A percentile compares a stretch with the other conserved stretches of the same genome.
phyloP scores from a whole-genome alignment of 1,284 basidiomycete genomes.

The Microbotryomycetes sp. region DNA sequence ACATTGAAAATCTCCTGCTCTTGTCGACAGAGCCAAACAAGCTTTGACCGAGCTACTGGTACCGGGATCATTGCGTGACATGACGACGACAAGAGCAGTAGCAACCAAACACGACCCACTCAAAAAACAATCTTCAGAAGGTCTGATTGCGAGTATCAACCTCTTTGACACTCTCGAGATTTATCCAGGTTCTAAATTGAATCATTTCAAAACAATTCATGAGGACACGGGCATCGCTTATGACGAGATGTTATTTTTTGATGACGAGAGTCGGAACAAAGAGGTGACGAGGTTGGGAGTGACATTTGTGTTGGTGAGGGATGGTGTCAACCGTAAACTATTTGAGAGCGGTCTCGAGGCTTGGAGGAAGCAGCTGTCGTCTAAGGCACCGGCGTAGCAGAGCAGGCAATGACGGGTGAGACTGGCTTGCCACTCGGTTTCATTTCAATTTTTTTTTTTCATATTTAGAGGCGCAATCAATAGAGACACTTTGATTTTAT shows the following conservation, averaged over 20 bases:
- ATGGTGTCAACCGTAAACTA: slow-evolving; percentile 51
- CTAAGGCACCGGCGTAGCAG: neutral
- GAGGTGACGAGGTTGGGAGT: slow-evolving; percentile 36
- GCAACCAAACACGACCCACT: slow-evolving; percentile 38
- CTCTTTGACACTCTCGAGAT: slow-evolving; percentile 78
- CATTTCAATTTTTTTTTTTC: no score
- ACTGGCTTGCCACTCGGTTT: neutral
- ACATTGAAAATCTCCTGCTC: slow-evolving; percentile 2
- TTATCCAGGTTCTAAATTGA: slow-evolving; percentile 77
- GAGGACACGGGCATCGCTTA: slow-evolving; percentile 73
- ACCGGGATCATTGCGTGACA: slow-evolving; percentile 40
- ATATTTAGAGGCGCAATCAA: no score
- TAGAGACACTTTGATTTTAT: no score
- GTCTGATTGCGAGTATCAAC: slow-evolving; percentile 52
- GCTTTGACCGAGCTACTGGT: slow-evolving; percentile 64
- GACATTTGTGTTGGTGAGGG: slow-evolving; percentile 32
- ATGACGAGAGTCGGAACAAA: slow-evolving; percentile 25
- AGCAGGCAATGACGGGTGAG: neutral
- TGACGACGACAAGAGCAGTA: neutral
- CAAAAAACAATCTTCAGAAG: slow-evolving; percentile 43
- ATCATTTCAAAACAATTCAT: slow-evolving; percentile 70
- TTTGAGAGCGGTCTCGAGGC: slow-evolving; percentile 58
- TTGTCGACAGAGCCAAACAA: slow-evolving; percentile 57
- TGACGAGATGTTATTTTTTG: slow-evolving; percentile 62
- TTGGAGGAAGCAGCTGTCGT: slow-evolving; percentile 51